Percentiles rank a stretch among this genome's conserved stretches.
Conservation (phyloP, 352 stramenopile genomes). For the Globisporangium yorkense region DNA sequence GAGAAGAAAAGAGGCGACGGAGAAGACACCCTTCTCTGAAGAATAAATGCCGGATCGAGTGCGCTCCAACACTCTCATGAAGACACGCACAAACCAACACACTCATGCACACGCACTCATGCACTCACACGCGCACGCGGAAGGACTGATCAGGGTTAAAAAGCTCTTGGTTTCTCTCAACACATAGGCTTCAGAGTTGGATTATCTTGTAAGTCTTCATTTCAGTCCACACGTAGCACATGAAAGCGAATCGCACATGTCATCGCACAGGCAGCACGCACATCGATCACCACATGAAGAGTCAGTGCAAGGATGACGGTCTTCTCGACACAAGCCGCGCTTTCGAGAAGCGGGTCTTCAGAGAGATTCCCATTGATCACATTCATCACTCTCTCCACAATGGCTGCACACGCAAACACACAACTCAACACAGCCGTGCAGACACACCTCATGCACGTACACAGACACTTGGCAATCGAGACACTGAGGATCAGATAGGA, state of each 20-base stretch:
- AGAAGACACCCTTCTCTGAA: conserved; percentile 24
- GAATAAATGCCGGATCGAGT: conserved; percentile 24
- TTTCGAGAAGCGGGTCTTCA: conserved; percentile 30
- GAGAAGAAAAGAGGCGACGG: conserved; percentile 28
- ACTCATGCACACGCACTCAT: not conserved
- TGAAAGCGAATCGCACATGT: not conserved
- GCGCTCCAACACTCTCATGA: not conserved
- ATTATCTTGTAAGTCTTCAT: conserved; percentile 74
- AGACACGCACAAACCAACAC: not conserved
- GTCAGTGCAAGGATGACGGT: conserved; percentile 80
- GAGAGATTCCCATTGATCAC: conserved; percentile 80
- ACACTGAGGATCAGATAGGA: conserved; percentile 74
- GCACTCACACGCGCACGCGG: conserved; percentile 6
- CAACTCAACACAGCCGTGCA: not conserved
- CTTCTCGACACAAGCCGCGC: conserved; percentile 43
- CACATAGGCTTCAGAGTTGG: conserved; percentile 80
- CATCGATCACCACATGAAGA: conserved; percentile 18
- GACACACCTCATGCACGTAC: not conserved
- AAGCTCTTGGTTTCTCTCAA: conserved; percentile 73
- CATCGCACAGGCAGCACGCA: no score
- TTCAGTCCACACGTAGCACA: conserved; percentile 30
- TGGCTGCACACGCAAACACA: conserved; percentile 1
- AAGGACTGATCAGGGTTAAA: conserved; percentile 80
- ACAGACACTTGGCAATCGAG: not conserved
- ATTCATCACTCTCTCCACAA: conserved; percentile 60